phyloP scores from a whole-genome alignment of 345 rosid genomes.

The Garcia nutans region DNA sequence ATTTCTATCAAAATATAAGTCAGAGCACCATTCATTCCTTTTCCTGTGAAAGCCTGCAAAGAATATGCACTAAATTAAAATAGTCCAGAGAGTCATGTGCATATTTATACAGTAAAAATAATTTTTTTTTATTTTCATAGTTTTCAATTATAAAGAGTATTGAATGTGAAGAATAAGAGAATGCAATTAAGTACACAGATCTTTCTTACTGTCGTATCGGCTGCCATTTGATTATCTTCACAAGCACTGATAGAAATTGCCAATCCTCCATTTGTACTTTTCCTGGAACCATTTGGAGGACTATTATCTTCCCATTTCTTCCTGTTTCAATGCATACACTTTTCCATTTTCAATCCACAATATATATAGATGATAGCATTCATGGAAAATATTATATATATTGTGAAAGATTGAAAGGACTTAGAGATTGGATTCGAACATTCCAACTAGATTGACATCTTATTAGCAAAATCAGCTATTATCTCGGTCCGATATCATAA shows the following conservation, averaged over 20 bases:
- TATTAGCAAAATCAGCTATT: no score
- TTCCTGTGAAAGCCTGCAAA: conserved; percentile 20
- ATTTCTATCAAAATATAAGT: conserved; percentile 18
- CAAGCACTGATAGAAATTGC: conserved; percentile 28
- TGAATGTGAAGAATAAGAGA: no score
- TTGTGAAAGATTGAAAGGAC: no score
- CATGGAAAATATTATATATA: not conserved
- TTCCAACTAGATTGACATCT: no score
- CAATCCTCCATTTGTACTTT: conserved; percentile 28
- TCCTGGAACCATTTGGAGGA: conserved; percentile 29
- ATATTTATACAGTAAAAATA: no score
- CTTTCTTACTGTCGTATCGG: conserved; percentile 17
- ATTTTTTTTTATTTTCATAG: no score
- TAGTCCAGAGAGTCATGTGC: no score
- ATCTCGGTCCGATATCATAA: no score
- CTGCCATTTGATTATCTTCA: conserved; percentile 20
- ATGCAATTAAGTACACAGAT: no score
- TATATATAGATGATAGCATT: not conserved
- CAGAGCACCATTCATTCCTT: conserved; percentile 24
- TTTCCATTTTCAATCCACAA: not conserved
- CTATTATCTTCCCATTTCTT: conserved; percentile 30
- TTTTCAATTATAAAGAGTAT: no score
- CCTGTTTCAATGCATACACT: conserved; percentile 15
- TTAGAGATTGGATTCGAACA: no score
- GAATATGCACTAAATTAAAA: no score